Evolutionary conservation across 2,329 filamentous ascomycete genomes (phyloP).

Genomic region (Clonostachys solani): DNA sequence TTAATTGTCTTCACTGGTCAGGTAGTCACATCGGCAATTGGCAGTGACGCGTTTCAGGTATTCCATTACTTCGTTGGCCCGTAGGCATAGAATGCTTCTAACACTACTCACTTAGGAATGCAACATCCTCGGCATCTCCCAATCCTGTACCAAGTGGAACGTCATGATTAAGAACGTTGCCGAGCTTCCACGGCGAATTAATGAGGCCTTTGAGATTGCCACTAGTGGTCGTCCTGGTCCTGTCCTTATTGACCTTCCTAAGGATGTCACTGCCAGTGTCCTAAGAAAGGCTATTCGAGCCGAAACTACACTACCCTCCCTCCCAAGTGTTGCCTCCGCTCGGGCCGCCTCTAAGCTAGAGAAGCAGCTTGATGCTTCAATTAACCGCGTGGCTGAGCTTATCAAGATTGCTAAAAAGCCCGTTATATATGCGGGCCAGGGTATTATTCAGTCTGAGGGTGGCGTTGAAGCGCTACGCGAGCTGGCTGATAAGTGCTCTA

Average conservation of each 20-base stretch:
- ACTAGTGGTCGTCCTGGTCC: slow-evolving; percentile 91
- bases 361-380: slow-evolving; percentile 72
- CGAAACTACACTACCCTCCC: slow-evolving; percentile 66
- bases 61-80: no score
- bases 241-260: slow-evolving; percentile 91
- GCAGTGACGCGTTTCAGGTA: slow-evolving; percentile 95
- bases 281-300: slow-evolving; percentile 80
- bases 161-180: slow-evolving; percentile 96
- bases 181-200: slow-evolving; percentile 88
- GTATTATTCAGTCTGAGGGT: slow-evolving; percentile 74
- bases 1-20: slow-evolving; percentile 96
- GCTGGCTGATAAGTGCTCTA: slow-evolving; percentile 83
- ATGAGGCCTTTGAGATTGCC: slow-evolving; percentile 97
- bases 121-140: slow-evolving; percentile 88
- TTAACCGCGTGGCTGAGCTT: slow-evolving; percentile 73
- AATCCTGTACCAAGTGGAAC: slow-evolving; percentile 98
- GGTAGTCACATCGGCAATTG: slow-evolving; percentile 85
- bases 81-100: no score
- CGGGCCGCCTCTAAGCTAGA: slow-evolving; percentile 76
- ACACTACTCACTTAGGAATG: no score
- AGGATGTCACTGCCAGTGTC: slow-evolving; percentile 88
- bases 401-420: slow-evolving; percentile 91
- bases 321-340: slow-evolving; percentile 80
- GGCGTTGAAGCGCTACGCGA: slow-evolving; percentile 77
- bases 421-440: slow-evolving; percentile 91